Evolutionary conservation across 2,329 filamentous ascomycete species (phyloP).

Genomic region (Leptosphaerulina australis): DNA sequence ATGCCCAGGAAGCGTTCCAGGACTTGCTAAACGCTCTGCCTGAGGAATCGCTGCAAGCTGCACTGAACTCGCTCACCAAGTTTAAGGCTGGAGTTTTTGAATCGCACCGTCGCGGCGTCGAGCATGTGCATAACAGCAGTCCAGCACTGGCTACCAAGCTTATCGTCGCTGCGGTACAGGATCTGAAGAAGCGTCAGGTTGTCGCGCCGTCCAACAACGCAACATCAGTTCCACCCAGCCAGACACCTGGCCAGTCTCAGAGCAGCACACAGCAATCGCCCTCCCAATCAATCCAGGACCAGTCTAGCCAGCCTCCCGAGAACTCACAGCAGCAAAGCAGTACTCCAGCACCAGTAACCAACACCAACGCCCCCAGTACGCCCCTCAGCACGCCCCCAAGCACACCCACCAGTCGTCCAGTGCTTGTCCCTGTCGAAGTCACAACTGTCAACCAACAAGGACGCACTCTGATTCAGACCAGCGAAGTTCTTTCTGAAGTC

Average conservation of each 20-base stretch:
- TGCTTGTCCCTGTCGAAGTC: constrained; percentile 48
- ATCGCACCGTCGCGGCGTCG: constrained; percentile 67
- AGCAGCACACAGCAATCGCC: constrained; percentile 17
- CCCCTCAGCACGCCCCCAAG: constrained; percentile 5
- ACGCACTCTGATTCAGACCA: constrained; percentile 45
- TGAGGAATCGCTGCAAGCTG: constrained; percentile 66
- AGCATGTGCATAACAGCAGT: constrained; percentile 66
- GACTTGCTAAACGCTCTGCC: constrained; percentile 63
- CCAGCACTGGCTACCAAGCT: constrained; percentile 67
- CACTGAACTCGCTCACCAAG: constrained; percentile 67
- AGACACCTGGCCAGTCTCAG: constrained; percentile 15
- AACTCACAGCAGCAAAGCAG: constrained; percentile 6
- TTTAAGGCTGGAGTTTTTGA: constrained; percentile 73
- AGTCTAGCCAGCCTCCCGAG: constrained; percentile 8
- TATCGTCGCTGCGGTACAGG: constrained; percentile 65
- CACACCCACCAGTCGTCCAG: constrained; percentile 25
- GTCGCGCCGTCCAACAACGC: constrained; percentile 35
- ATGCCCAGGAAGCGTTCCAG: constrained; percentile 56
- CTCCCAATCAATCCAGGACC: constrained; percentile 6
- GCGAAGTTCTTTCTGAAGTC: constrained; percentile 49
- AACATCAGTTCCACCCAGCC: constrained; percentile 13
- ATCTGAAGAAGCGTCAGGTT: constrained; percentile 52
- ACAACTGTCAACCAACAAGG: constrained; percentile 50
- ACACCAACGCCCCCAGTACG: not conserved
- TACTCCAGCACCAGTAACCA: not conserved